Percentiles rank a stretch among this genome's conserved stretches.
Conservation (phyloP, 306 rosid genomes). For the Medicago ruthenica region DNA sequence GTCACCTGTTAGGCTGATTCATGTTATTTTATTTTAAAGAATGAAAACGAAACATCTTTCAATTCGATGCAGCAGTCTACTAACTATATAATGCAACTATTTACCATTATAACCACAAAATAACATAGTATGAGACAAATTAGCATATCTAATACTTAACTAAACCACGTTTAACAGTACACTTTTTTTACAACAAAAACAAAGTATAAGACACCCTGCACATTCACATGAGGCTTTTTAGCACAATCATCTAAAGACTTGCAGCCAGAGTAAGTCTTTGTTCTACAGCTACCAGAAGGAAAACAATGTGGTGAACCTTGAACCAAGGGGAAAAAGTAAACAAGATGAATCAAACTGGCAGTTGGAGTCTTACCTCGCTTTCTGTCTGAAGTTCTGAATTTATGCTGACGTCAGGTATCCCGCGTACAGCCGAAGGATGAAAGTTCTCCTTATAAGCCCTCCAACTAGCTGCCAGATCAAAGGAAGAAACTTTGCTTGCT, state of each 20-base stretch:
- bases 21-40: neutral
- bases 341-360: constrained; percentile 19
- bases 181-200: neutral
- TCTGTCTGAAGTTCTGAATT: constrained; percentile 61
- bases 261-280: constrained; percentile 25
- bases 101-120: constrained; percentile 17
- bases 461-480: constrained; percentile 99
- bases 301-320: constrained; percentile 12
- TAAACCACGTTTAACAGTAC: neutral
- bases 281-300: constrained; percentile 35
- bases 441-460: constrained; percentile 85
- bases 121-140: constrained; percentile 4
- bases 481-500: constrained; percentile 85
- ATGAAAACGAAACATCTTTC: constrained; percentile 2
- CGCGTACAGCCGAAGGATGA: constrained; percentile 77
- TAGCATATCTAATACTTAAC: constrained; percentile 4
- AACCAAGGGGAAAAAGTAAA: constrained; percentile 9
- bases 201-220: constrained; percentile 24
- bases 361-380: constrained; percentile 60
- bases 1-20: neutral
- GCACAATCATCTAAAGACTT: constrained; percentile 8
- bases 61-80: neutral
- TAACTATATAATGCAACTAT: constrained; percentile 12
- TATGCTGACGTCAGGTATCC: constrained; percentile 93
- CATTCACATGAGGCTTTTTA: constrained; percentile 19